Evolutionary conservation across 257 asterid genomes (phyloP).

Genomic region (Solanum habrochaites): DNA sequence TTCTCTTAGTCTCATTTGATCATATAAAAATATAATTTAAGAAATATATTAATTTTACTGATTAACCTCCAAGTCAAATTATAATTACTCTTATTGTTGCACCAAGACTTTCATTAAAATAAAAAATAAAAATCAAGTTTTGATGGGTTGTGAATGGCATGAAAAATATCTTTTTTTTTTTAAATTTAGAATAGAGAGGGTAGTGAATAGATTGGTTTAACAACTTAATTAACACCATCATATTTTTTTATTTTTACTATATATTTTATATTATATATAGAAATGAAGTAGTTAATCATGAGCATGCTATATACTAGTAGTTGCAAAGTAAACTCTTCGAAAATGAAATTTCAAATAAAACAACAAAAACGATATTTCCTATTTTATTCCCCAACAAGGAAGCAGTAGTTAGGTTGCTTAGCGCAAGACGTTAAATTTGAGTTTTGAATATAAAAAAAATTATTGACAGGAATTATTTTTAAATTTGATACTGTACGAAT

Average conservation of each 20-base stretch:
- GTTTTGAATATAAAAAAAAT: too few species aligned
- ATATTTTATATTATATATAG: background rate
- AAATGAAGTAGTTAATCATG: background rate
- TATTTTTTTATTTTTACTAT: too few species aligned
- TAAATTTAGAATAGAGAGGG: background rate
- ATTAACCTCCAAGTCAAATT: background rate
- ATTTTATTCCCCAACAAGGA: background rate
- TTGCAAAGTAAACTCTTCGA: conserved; percentile 6
- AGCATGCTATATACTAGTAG: background rate
- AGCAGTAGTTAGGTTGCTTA: too few species aligned
- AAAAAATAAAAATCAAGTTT: background rate
- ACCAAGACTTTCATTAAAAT: background rate
- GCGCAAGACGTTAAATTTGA: too few species aligned
- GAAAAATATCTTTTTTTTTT: too few species aligned
- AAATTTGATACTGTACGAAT: fast-evolving
- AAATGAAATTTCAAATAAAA: background rate
- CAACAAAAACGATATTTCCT: background rate
- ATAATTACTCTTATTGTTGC: background rate
- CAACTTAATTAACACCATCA: background rate
- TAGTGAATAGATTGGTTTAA: background rate
- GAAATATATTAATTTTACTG: background rate
- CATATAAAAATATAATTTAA: background rate
- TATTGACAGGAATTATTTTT: fast-evolving
- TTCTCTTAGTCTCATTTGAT: background rate
- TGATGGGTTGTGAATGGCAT: background rate